Evolutionary conservation across 768 basidiomycete genomes (phyloP).

Genomic region (Chalciporus sphaerocephalus): DNA sequence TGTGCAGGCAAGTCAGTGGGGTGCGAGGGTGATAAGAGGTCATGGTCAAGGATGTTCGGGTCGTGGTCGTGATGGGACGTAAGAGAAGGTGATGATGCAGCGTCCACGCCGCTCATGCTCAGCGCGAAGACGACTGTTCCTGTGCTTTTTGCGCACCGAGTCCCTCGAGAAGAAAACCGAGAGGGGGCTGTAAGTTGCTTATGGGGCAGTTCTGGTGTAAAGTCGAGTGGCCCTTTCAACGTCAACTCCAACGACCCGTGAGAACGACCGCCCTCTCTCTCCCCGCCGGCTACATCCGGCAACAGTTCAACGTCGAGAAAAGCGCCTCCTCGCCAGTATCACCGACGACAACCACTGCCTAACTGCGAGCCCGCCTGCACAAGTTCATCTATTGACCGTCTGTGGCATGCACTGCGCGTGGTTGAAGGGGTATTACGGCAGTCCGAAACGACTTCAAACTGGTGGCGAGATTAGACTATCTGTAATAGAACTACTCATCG

Average conservation of each 20-base stretch:
- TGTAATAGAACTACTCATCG: background rate
- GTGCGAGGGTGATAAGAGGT: slow-evolving; percentile 31
- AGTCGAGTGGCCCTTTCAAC: slow-evolving; percentile 25
- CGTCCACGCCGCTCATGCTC: slow-evolving; percentile 44
- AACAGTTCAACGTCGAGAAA: background rate
- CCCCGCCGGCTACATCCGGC: slow-evolving; percentile 13
- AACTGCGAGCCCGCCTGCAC: background rate
- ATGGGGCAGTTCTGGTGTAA: slow-evolving; percentile 16
- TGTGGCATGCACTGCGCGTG: background rate
- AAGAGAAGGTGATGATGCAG: slow-evolving; percentile 29
- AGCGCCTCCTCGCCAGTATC: background rate
- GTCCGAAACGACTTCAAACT: background rate
- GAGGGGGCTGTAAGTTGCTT: slow-evolving; percentile 11
- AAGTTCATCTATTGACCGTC: background rate
- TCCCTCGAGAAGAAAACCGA: slow-evolving; percentile 19
- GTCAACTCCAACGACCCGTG: slow-evolving; percentile 17
- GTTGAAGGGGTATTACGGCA: background rate
- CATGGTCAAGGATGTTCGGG: slow-evolving; percentile 32
- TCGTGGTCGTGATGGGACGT: slow-evolving; percentile 28
- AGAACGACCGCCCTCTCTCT: slow-evolving; percentile 9
- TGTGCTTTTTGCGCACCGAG: slow-evolving; percentile 18
- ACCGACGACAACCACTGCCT: background rate
- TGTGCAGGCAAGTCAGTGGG: slow-evolving; percentile 26
- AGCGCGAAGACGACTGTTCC: slow-evolving; percentile 19
- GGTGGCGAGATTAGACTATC: background rate